These are phyloP conservation scores for Auricularia sp. DNA, from an alignment of 768 basidiomycete species.

Conservation along the genomic window DNA sequence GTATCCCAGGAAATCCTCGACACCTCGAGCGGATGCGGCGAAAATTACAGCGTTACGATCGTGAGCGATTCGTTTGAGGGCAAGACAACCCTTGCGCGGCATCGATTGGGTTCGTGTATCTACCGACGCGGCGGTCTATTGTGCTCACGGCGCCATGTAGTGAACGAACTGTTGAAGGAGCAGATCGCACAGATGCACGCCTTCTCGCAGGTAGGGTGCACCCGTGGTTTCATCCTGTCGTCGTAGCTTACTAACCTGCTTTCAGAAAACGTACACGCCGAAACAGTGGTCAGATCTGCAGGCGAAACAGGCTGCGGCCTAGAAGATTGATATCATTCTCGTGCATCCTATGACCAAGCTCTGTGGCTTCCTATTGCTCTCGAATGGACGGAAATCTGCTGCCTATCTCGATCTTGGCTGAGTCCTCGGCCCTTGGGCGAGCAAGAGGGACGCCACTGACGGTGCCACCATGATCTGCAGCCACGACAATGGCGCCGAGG, in stretches of 20 bases:
- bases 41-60: conserved; percentile 62
- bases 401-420: too few relatives aligned
- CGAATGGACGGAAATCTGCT: too few relatives aligned
- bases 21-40: conserved; percentile 70
- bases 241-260: background rate
- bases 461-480: too few relatives aligned
- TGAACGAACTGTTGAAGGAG: conserved; percentile 65
- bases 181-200: conserved; percentile 78
- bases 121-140: background rate
- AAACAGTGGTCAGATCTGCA: conserved; percentile 34
- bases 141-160: conserved; percentile 24
- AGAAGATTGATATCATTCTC: background rate
- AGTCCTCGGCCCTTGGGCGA: too few relatives aligned
- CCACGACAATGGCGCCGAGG: too few relatives aligned
- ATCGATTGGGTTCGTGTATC: conserved; percentile 47
- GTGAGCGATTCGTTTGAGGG: conserved; percentile 81
- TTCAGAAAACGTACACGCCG: conserved; percentile 64
- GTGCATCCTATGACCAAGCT: too few relatives aligned
- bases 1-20: conserved; percentile 50
- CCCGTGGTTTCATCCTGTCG: background rate
- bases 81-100: conserved; percentile 67
- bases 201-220: conserved; percentile 63
- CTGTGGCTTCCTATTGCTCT: too few relatives aligned
- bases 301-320: conserved; percentile 7
- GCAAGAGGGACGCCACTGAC: too few relatives aligned